These are phyloP conservation scores for Ilyonectria sp. DNA, from an alignment of 2,329 filamentous ascomycete genomes.

Conservation along the genomic window DNA sequence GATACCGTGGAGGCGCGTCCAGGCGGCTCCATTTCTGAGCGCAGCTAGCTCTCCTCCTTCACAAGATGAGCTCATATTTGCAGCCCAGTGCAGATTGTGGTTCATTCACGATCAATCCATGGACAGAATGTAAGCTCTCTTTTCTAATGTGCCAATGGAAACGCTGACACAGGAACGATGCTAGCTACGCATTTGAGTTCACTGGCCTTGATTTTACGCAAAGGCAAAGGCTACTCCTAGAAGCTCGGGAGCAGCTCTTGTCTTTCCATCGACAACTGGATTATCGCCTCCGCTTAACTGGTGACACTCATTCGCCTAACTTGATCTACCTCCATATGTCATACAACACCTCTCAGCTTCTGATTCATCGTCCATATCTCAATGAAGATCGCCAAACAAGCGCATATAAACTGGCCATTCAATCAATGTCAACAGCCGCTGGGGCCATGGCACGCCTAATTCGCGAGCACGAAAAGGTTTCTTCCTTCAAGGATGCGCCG, in stretches of 20 bases:
- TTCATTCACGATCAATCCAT: constrained; percentile 23
- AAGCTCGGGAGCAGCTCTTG: constrained; percentile 1
- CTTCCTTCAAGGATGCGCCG: background rate
- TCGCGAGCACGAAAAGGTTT: constrained; percentile 1
- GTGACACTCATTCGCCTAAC: background rate
- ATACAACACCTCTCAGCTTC: constrained; percentile 15
- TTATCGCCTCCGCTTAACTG: background rate
- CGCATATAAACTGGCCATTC: background rate
- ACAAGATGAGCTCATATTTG: constrained; percentile 4
- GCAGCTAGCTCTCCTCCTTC: background rate
- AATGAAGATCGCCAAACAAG: background rate
- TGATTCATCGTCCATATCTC: constrained; percentile 14
- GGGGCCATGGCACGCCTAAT: background rate
- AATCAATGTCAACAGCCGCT: background rate
- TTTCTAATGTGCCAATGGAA: background rate
- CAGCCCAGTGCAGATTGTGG: constrained; percentile 7
- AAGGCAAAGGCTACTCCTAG: background rate
- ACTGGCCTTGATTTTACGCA: background rate
- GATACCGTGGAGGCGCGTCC: constrained; percentile 17
- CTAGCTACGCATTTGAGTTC: constrained; percentile 16
- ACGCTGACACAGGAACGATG: background rate
- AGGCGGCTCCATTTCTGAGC: constrained; percentile 3
- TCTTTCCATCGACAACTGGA: constrained; percentile 7
- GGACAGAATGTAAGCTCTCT: constrained; percentile 10
- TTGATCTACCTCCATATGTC: constrained; percentile 15